Base-by-base conservation (phyloP, 495 filamentous ascomycete genomes). In the Paragyromitra xinjiangensis region DNA sequence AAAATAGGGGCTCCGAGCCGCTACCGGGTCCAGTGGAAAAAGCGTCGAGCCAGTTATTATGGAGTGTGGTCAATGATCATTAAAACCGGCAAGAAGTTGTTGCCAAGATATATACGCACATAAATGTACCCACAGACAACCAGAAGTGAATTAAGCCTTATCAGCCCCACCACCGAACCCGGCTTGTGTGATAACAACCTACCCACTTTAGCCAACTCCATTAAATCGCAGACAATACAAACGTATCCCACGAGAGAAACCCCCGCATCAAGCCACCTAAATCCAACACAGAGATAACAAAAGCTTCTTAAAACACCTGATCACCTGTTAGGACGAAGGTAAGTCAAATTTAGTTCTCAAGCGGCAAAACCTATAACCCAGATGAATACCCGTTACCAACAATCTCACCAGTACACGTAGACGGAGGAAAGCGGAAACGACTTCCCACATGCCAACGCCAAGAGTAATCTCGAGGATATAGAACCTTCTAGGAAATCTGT, bases 11-110 rank as follows among this genome's bases (percentile, higher is more conserved):
- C 51, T 34, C 61, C 56, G 19, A 19, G n/a, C 16, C 12, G 22
- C 55, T 51, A 50, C 40, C 45, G 26, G 51, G 6, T 24, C 40
- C 22, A 71, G 58, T 63, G 67, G 24, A 40, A 64, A 62, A 58
- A 53, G 9, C 40, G 5, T 62, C 26, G 29, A 73, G 45, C 12
- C 26, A 56, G 37, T 22, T 71, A 26, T 39, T 14, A 34, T 12
- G 16, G 19, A 22, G 48, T 26, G 22, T 14, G 14, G 22, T 16
- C 58, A 72, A 72, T 64, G 26, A 59, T 65, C 50, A 58, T 61
- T 45, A 8, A 50, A 62, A 6, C 29, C 4, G 4, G 29, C 14
- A 50, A 22, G 53, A 42, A 69, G 8, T 11, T 37, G 19, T 50
- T 63, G 8, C 26, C 55, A 75, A 75, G 16, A 59, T 9, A 44